These are phyloP conservation scores for Metschnikowia aberdeeniae DNA, from an alignment of 805 yeast genomes.

Conservation along the genomic window DNA sequence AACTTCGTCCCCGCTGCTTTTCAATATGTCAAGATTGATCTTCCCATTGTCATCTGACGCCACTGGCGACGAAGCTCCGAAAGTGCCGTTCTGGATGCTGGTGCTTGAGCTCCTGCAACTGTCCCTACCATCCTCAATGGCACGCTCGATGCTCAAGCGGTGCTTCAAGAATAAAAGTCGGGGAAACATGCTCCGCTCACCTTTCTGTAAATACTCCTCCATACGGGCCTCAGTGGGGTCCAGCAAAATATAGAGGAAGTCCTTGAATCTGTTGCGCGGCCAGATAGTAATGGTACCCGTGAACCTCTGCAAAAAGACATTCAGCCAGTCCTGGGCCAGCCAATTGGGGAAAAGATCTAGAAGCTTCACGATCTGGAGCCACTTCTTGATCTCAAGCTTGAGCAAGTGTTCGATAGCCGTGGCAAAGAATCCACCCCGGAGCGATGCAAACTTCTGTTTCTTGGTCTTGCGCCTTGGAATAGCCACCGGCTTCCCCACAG, in stretches of 20 bases:
- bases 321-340: slow-evolving; percentile 77
- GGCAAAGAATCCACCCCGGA: slow-evolving; percentile 74
- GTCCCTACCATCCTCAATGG: slow-evolving; percentile 51
- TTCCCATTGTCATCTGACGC: slow-evolving; percentile 10
- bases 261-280: slow-evolving; percentile 60
- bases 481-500: slow-evolving; percentile 75
- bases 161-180: slow-evolving; percentile 61
- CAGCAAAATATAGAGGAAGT: slow-evolving; percentile 58
- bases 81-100: neutral
- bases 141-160: slow-evolving; percentile 60
- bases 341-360: slow-evolving; percentile 65
- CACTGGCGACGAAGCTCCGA: slow-evolving; percentile 8
- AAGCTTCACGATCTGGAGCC: slow-evolving; percentile 63
- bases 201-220: slow-evolving; percentile 52
- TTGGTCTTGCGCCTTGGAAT: slow-evolving; percentile 41
- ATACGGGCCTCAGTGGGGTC: slow-evolving; percentile 64
- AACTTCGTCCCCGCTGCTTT: slow-evolving; percentile 7
- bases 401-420: slow-evolving; percentile 68
- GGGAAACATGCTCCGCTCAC: slow-evolving; percentile 65
- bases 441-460: slow-evolving; percentile 32
- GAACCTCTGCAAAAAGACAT: slow-evolving; percentile 68
- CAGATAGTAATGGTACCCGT: slow-evolving; percentile 74
- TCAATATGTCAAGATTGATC: slow-evolving; percentile 7
- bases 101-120: neutral
- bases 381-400: slow-evolving; percentile 70